Conservation (phyloP, 2,329 filamentous ascomycete genomes). For the Exophiala oligosperma region DNA sequence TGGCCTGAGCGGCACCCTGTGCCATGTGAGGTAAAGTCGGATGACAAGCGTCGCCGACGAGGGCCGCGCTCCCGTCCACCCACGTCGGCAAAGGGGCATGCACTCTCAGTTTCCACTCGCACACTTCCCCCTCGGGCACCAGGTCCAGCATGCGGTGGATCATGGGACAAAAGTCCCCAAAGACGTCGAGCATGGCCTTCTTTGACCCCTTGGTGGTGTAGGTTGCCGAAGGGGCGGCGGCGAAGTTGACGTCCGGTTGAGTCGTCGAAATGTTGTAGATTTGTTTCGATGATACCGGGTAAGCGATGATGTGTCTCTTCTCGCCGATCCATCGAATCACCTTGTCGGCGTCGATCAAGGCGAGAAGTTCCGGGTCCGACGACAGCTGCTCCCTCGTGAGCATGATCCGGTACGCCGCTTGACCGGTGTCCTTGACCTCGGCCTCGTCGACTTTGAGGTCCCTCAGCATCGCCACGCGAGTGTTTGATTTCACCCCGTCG, state of each 20-base stretch:
- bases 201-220: conserved; percentile 66
- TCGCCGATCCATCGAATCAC: conserved; percentile 67
- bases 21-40: conserved; percentile 64
- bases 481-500: conserved; percentile 55
- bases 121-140: conserved; percentile 64
- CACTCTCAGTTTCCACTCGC: conserved; percentile 65
- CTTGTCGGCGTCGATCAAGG: conserved; percentile 56
- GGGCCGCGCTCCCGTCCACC: conserved; percentile 54
- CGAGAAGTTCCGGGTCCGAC: conserved; percentile 53
- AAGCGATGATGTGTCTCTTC: conserved; percentile 67
- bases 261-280: conserved; percentile 68
- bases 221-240: conserved; percentile 57
- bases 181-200: conserved; percentile 60
- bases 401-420: conserved; percentile 57
- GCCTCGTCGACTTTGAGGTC: conserved; percentile 39
- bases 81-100: conserved; percentile 64
- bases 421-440: conserved; percentile 49
- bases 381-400: conserved; percentile 48
- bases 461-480: conserved; percentile 45
- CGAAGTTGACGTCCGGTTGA: conserved; percentile 62
- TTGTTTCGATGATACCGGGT: conserved; percentile 61
- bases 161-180: conserved; percentile 60
- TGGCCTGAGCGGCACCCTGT: conserved; percentile 65
- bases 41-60: conserved; percentile 63
- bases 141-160: conserved; percentile 61